Base-by-base conservation (phyloP, 1,139 yeast species). In the Magnusiomyces clavatus region DNA sequence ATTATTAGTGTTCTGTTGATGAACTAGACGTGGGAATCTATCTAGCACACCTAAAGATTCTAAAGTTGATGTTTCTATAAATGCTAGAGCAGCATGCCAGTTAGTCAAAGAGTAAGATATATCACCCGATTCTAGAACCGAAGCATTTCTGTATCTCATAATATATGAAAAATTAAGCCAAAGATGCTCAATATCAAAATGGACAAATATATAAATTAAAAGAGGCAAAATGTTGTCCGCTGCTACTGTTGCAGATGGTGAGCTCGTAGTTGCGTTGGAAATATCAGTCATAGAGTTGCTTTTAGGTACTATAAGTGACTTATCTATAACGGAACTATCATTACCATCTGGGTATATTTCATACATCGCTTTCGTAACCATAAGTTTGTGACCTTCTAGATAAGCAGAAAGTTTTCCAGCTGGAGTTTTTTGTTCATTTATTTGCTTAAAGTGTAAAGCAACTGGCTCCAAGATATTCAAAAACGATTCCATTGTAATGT, bases 11-110 rank as follows among this genome's bases (percentile, higher is more conserved):
- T n/a, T n/a, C n/a, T n/a, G n/a, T 13, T 44, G 6, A 3, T 44
- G 40, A 44, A 35, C 36, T 17, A 31, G 2, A 12, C 41, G 29
- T 11, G 13, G 16, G 12, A 37, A 40, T n/a, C 54, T 54, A 11
- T 51, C 51, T 13, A 54, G 50, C 24, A 66, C 50, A 10, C 63
- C 64, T 47, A 78, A 63, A 51, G 77, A 74, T 29, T 68, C 70
- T 6, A 73, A 55, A 2, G 77, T 72, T 3, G 76, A 71, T 16
- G 76, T 70, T 45, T 76, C 76, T n/a, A 80, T 59, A 56, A 79
- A 80, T 19, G 76, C 74, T 17, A 81, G 66, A 2, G 84, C 78
- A 0, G 88, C 88, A 59, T 82, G 86, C 48, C 80, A 67, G 61
- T 82, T 82, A 1, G 87, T 82, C 47, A 81, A 63, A 49, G 82